Evolutionary conservation across 805 yeast species (phyloP), one percentile per base, ranked within the genome.

Genomic region (Pachysolen tannophilus): DNA sequence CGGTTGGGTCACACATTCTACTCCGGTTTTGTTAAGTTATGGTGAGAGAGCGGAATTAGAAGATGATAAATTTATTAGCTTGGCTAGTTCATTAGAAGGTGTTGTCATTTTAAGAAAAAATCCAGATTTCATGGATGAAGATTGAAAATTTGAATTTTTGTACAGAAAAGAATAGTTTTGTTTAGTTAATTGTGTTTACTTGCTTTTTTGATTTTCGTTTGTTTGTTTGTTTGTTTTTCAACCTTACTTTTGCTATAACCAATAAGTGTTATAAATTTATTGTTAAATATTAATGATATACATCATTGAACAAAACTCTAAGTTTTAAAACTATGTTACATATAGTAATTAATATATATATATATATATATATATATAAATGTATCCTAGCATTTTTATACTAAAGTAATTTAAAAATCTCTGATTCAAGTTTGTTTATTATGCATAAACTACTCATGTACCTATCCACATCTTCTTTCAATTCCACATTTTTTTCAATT

Each of bases 1-100:
- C 4, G 99, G 99, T 25, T 92, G 98, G 98, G 97, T 92, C 15
- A 92, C 99, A 2, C 98, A 92, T 53, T 83, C 92, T 5, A 92
- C 99, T 0, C 99, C 99, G 1, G 99, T 92, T 15, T 66, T 92
- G 48, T 68, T 92, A 38, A 88, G 92, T 27, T 78, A 79, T 48
- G 97, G 97, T 29, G 99, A 92, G 59, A 72, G 97, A 43, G 99
- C 98, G 0, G 99, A 92, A 59, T 67, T 92, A 46, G 99, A 94
- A 55, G 87, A 83, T 48, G 94, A 87, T 41, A 96, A 92, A 61
- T 92, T 88, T 62, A 69, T 84, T 42, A 77, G 94, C 41, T 69
- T 86, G 47, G 73, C 92, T 8, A 72, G 78, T 39, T 74, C 88
- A 29, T 67, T 92, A 44, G 99, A 92, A 57, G 98, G 98, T 33